Conservation (phyloP, 768 basidiomycete genomes). For the Trichaptum fuscoviolaceum region DNA sequence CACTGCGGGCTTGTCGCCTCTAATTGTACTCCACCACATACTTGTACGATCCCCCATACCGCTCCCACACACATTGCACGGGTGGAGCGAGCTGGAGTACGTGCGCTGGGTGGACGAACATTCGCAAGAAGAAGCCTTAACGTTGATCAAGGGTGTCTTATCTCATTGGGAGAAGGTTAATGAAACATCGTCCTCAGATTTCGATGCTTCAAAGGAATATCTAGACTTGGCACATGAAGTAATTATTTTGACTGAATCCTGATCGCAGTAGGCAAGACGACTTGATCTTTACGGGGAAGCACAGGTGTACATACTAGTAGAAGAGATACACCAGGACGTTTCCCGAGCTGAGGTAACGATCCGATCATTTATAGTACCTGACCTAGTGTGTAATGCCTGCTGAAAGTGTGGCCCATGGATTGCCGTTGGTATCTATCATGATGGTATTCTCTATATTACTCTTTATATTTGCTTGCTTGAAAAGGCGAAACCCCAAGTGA, state of each 20-base stretch:
- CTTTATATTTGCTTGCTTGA: no score
- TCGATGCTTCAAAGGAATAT: conserved; percentile 50
- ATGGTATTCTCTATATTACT: no score
- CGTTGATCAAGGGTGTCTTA: conserved; percentile 74
- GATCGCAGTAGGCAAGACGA: no score
- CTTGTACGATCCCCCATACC: conserved; percentile 83
- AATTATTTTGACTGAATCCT: conserved; percentile 25
- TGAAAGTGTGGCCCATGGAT: no score
- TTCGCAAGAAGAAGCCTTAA: conserved; percentile 70
- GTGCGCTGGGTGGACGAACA: conserved; percentile 96
- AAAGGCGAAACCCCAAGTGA: no score
- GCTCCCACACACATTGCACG: conserved; percentile 83
- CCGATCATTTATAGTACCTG: no score
- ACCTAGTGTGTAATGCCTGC: no score
- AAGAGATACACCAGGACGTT: no score
- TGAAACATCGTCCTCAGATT: conserved; percentile 49
- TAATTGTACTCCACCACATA: conserved; percentile 89
- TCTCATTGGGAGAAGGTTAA: conserved; percentile 72
- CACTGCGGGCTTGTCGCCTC: conserved; percentile 75
- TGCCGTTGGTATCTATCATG: no score
- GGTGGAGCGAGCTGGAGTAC: conserved; percentile 96
- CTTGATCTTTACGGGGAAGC: no score
- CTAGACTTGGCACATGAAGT: conserved; percentile 64
- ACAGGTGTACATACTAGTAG: no score
- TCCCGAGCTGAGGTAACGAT: no score